Evolutionary conservation across 148 eudicot genomes (phyloP), one percentile per base, ranked within the genome.

Genomic region (Chenopodium formosanum): DNA sequence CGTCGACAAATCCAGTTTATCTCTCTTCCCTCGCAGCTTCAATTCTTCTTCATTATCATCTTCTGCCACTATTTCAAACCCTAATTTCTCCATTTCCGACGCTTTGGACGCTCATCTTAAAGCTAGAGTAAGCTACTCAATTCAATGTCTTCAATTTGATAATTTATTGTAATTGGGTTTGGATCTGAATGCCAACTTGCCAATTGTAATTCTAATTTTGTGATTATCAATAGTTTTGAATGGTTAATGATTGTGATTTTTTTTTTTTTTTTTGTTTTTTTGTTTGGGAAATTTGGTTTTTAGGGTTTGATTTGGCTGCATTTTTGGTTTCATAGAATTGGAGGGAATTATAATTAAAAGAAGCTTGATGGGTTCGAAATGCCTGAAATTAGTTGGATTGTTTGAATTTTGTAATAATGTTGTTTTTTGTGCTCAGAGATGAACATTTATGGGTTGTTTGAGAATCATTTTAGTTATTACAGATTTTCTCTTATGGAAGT

Each of bases 61-160:
- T 27, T 78, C 81, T 7, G 12, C 73, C 63, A 48, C 70, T 52
- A 12, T 0, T 74, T 44, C 68, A 79, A 80, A 56, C 75, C 75
- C 83, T 70, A 78, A 76, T 44, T 20, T 47, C 16, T 44, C 80
- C 70, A 86, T 76, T 77, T 40, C 79, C 73, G 86, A 86, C 34
- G 82, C 90, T 25, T 29, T 86, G 25, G 85, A 84, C 70, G 63
- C 84, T 80, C 66, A 68, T 79, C 80, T 90, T 81, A 91, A 87
- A 70, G 76, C 88, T 20, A 60, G 81, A 88, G 97, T 93, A 87
- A 17, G 67, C 32, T 50, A 4, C 11, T 62, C 68, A 9, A 20
- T 16, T 17, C 23, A 63, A 7, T 64, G 2, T 23, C 73, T 29
- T 31, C 13, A 25, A 32, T 37, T 65, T 46, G 16, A 32, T 34